Conservation (phyloP, 2,329 filamentous ascomycete genomes). For the Periconia sp. region DNA sequence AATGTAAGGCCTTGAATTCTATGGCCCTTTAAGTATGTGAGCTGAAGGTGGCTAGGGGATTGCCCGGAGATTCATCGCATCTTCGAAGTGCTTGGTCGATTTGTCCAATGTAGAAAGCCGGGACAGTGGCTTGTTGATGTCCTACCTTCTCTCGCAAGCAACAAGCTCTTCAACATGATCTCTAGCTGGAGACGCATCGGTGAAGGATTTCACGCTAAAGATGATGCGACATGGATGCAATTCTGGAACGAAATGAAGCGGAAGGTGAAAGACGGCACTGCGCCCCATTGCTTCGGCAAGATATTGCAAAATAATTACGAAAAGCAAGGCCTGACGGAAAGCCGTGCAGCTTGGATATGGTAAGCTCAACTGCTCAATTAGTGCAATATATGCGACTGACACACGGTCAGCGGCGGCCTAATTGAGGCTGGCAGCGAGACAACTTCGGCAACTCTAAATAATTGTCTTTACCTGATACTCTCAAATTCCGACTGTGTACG, state of each 20-base stretch:
- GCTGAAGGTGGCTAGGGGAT: no score
- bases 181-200: conserved; percentile 8
- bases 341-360: conserved; percentile 14
- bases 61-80: conserved; percentile 11
- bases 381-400: neutral
- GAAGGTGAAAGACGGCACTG: conserved; percentile 4
- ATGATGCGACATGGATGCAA: conserved; percentile 9
- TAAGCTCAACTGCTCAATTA: neutral
- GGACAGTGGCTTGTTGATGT: conserved; percentile 17
- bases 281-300: conserved; percentile 15
- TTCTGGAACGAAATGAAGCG: conserved; percentile 14
- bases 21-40: no score
- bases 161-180: conserved; percentile 5
- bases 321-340: conserved; percentile 12
- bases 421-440: conserved; percentile 17
- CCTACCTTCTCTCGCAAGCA: conserved; percentile 9
- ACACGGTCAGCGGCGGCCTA: conserved; percentile 5
- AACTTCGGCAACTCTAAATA: conserved; percentile 12
- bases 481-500: conserved; percentile 7
- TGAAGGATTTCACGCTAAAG: conserved; percentile 3
- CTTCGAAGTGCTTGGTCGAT: conserved; percentile 14
- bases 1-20: no score
- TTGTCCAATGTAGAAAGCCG: conserved; percentile 11
- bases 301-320: conserved; percentile 11
- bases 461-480: conserved; percentile 10